These are phyloP conservation scores for Erodium maritimum DNA, from an alignment of 345 rosid species.

Conservation along the genomic window DNA sequence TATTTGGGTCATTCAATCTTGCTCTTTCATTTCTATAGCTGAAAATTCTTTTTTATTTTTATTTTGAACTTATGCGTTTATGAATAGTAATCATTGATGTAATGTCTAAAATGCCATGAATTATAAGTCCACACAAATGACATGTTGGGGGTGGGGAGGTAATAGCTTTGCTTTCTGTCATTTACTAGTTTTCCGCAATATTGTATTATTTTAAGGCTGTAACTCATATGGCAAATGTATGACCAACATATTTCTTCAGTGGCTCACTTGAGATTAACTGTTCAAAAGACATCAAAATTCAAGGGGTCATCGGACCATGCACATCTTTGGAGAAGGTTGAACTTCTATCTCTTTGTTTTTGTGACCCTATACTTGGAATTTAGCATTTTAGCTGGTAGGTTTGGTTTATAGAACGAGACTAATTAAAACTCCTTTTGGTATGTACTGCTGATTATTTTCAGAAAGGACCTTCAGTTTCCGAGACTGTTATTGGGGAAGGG, in stretches of 20 bases:
- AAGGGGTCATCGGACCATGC: slow-evolving; percentile 91
- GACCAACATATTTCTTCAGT: slow-evolving; percentile 29
- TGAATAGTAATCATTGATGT: too few relatives aligned
- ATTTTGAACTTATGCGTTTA: too few relatives aligned
- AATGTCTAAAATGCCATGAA: too few relatives aligned
- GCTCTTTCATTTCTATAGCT: too few relatives aligned
- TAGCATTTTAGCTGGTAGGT: background rate
- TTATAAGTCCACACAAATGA: too few relatives aligned
- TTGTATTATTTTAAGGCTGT: background rate
- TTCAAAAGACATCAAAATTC: slow-evolving; percentile 90
- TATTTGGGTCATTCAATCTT: too few relatives aligned
- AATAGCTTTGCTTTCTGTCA: too few relatives aligned
- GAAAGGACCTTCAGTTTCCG: slow-evolving; percentile 91
- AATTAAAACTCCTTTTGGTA: slow-evolving; percentile 7
- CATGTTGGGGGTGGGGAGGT: too few relatives aligned
- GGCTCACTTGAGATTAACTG: slow-evolving; percentile 81
- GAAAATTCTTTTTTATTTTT: too few relatives aligned
- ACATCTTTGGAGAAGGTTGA: slow-evolving; percentile 87
- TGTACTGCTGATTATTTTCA: slow-evolving; percentile 28
- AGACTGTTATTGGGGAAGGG: slow-evolving; percentile 85
- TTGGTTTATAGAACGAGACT: background rate
- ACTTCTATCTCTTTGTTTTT: slow-evolving; percentile 4
- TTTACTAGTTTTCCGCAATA: background rate
- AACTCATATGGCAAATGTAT: slow-evolving; percentile 6
- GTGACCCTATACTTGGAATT: background rate